Conservation (phyloP, 306 rosid species). For the Quercus berberidifolia region DNA sequence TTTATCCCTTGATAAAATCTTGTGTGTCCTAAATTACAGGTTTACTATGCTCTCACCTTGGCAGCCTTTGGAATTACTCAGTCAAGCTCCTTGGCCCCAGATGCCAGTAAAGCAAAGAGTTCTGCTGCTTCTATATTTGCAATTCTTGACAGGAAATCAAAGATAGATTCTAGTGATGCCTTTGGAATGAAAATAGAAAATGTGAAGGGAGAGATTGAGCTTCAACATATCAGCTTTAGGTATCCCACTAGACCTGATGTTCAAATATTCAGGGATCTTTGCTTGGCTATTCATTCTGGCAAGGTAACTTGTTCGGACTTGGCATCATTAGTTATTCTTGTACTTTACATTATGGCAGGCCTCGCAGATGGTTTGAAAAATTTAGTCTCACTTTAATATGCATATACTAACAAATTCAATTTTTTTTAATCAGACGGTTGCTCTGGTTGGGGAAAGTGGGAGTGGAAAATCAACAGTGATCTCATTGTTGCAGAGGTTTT, state of each 20-base stretch:
- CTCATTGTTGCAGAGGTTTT: conserved; percentile 67
- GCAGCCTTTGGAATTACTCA: conserved; percentile 56
- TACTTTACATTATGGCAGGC: neutral
- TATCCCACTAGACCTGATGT: conserved; percentile 66
- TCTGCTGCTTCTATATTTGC: conserved; percentile 64
- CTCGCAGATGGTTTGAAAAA: neutral
- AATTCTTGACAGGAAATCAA: conserved; percentile 62
- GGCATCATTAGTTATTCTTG: neutral
- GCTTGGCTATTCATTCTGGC: conserved; percentile 60
- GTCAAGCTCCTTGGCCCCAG: conserved; percentile 47
- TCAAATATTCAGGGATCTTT: conserved; percentile 53
- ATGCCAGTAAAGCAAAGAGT: conserved; percentile 48
- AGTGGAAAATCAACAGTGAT: conserved; percentile 83
- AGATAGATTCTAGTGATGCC: conserved; percentile 48
- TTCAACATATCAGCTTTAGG: conserved; percentile 58
- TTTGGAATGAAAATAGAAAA: conserved; percentile 42
- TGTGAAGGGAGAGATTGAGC: conserved; percentile 61
- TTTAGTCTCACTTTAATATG: neutral
- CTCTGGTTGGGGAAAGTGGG: conserved; percentile 84
- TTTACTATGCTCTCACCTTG: conserved; percentile 58
- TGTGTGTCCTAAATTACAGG: conserved; percentile 35
- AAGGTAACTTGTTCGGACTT: conserved; percentile 38
- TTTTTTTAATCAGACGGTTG: conserved; percentile 59
- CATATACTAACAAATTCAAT: conserved; percentile 13
- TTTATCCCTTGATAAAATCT: neutral